A percentile compares a stretch with the other conserved stretches of the same genome.
Conservation (phyloP, 805 yeast genomes). For the Cyberlindnera suaveolens region DNA sequence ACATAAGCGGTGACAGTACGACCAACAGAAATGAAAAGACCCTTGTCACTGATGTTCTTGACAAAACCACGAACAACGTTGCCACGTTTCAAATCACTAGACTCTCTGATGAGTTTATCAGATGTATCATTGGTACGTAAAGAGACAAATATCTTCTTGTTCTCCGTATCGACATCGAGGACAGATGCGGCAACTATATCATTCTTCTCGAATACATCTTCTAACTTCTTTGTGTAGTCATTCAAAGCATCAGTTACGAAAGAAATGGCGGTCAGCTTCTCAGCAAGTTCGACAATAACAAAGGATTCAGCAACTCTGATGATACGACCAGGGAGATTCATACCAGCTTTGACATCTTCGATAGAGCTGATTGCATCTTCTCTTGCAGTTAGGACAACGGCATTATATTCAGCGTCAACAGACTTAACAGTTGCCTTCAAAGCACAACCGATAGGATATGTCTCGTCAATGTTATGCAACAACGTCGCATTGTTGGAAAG, state of each 20-base stretch:
- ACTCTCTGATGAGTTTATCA: slow-evolving; percentile 43
- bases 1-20: slow-evolving; percentile 70
- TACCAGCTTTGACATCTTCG: slow-evolving; percentile 48
- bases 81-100: slow-evolving; percentile 57
- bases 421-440: slow-evolving; percentile 49
- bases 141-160: slow-evolving; percentile 55
- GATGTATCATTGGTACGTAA: slow-evolving; percentile 48
- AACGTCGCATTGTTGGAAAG: slow-evolving; percentile 46
- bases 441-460: slow-evolving; percentile 69
- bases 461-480: slow-evolving; percentile 43
- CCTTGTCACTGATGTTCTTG: slow-evolving; percentile 65
- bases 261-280: slow-evolving; percentile 54
- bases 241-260: slow-evolving; percentile 73
- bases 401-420: slow-evolving; percentile 46
- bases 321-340: slow-evolving; percentile 55
- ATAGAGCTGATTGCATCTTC: slow-evolving; percentile 33
- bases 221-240: slow-evolving; percentile 51
- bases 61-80: slow-evolving; percentile 78
- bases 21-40: slow-evolving; percentile 74
- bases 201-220: slow-evolving; percentile 42
- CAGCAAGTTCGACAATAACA: slow-evolving; percentile 67
- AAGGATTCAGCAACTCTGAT: slow-evolving; percentile 50
- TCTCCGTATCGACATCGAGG: slow-evolving; percentile 27
- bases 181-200: slow-evolving; percentile 56
- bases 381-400: slow-evolving; percentile 46